A percentile compares a stretch with the other conserved stretches of the same genome.
Evolutionary conservation across 306 rosid species (phyloP).

Genomic region (Quercus cerris): DNA sequence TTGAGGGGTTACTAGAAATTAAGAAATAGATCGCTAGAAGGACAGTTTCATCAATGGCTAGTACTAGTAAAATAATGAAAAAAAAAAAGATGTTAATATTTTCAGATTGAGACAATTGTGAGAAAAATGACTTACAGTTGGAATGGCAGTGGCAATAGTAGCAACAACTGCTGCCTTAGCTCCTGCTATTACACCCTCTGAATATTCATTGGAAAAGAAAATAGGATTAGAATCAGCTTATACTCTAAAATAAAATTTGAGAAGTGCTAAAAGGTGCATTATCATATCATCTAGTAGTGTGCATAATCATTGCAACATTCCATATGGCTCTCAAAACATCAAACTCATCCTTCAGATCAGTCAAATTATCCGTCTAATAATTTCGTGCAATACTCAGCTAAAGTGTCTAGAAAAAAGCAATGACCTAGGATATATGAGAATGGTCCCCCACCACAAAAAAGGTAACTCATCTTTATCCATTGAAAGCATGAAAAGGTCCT

Average conservation of each 20-base stretch:
- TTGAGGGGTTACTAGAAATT: too few relatives aligned
- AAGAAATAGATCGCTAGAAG: too few relatives aligned
- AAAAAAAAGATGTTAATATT: too few relatives aligned
- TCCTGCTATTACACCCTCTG: constrained; percentile 96
- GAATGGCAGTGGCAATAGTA: constrained; percentile 85
- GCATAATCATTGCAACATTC: not conserved
- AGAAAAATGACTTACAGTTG: constrained; percentile 57
- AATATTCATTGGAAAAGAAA: constrained; percentile 12
- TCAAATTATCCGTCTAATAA: not conserved
- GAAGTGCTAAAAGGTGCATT: not conserved
- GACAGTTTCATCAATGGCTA: too few relatives aligned
- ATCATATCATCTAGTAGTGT: not conserved
- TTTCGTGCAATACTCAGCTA: not conserved
- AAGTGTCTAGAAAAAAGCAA: not conserved
- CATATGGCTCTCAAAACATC: not conserved
- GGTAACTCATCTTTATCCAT: not conserved
- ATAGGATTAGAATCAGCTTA: not conserved
- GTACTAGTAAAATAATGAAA: too few relatives aligned
- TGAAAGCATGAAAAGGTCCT: constrained; percentile 1
- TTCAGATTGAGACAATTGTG: not conserved
- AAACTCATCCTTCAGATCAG: not conserved
- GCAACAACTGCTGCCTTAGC: constrained; percentile 91
- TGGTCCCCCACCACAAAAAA: constrained; percentile 8
- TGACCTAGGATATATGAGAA: not conserved
- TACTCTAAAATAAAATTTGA: not conserved